Percentiles rank a stretch among this genome's conserved stretches.
Conservation (phyloP, 257 asterid species). For the Gentiana macrophylla region DNA sequence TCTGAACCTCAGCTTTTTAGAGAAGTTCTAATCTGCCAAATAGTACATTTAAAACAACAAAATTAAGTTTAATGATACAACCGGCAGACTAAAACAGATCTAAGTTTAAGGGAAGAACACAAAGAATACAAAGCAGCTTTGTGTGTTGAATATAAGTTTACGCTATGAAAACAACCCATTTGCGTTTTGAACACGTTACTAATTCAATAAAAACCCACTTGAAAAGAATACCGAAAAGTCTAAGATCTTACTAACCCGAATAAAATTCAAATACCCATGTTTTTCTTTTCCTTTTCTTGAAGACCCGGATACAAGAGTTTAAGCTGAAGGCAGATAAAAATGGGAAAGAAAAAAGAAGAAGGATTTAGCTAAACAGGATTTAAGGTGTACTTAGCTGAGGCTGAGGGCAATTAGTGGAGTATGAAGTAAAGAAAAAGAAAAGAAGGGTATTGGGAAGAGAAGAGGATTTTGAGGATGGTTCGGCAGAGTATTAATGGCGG, state of each 20-base stretch:
- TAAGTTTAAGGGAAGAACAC: constrained; percentile 1
- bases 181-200: neutral
- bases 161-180: neutral
- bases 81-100: constrained; percentile 7
- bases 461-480: constrained; percentile 2
- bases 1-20: constrained; percentile 3
- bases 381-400: too few relatives aligned
- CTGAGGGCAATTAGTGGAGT: neutral
- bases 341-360: neutral
- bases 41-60: constrained; percentile 1
- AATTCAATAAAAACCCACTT: neutral
- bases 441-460: constrained; percentile 5
- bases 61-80: neutral
- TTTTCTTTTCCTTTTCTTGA: neutral
- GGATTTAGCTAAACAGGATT: too few relatives aligned
- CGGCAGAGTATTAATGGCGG: constrained; percentile 18
- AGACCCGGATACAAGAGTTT: neutral
- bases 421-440: neutral
- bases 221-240: neutral
- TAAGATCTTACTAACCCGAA: neutral
- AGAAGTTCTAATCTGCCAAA: constrained; percentile 6
- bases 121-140: constrained; percentile 2
- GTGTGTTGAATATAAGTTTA: neutral
- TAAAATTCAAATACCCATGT: neutral
- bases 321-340: constrained; percentile 1